Evolutionary conservation across 768 basidiomycete genomes (phyloP).

Genomic region (Agaricus blazei): DNA sequence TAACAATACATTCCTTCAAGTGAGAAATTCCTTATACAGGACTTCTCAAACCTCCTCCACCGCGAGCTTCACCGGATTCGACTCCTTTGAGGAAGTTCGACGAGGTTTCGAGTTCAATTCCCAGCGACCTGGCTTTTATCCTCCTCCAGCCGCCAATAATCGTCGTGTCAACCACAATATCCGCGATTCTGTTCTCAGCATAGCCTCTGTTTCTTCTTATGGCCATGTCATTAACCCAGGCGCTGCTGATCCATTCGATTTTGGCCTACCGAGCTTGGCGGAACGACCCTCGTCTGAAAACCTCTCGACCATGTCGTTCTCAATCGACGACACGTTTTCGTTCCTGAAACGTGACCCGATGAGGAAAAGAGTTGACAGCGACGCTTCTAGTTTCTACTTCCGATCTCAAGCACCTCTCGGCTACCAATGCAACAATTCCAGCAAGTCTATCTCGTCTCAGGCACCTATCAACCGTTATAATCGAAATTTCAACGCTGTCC

Average conservation of each 20-base stretch:
- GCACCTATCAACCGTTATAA: slow-evolving; percentile 71
- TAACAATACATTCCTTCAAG: slow-evolving; percentile 18
- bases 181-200: slow-evolving; percentile 63
- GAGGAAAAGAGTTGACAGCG: slow-evolving; percentile 56
- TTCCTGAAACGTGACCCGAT: slow-evolving; percentile 40
- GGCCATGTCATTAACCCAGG: slow-evolving; percentile 64
- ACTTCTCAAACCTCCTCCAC: slow-evolving; percentile 45
- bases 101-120: slow-evolving; percentile 72
- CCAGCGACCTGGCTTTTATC: slow-evolving; percentile 62
- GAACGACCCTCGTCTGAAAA: slow-evolving; percentile 58
- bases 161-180: slow-evolving; percentile 35
- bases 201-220: slow-evolving; percentile 78
- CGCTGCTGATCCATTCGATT: slow-evolving; percentile 69
- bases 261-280: slow-evolving; percentile 46
- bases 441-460: slow-evolving; percentile 44
- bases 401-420: slow-evolving; percentile 40
- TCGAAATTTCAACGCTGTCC: slow-evolving; percentile 47
- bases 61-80: slow-evolving; percentile 65
- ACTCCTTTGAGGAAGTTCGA: slow-evolving; percentile 75
- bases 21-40: slow-evolving; percentile 22
- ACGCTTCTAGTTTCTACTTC: slow-evolving; percentile 78
- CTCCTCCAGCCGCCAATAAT: slow-evolving; percentile 31
- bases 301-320: slow-evolving; percentile 49
- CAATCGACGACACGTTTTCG: slow-evolving; percentile 71
- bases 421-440: slow-evolving; percentile 61